Percentiles rank a stretch among this genome's conserved stretches.
Conservation (phyloP, 441 rosid genomes). For the Pelargonium australe region DNA sequence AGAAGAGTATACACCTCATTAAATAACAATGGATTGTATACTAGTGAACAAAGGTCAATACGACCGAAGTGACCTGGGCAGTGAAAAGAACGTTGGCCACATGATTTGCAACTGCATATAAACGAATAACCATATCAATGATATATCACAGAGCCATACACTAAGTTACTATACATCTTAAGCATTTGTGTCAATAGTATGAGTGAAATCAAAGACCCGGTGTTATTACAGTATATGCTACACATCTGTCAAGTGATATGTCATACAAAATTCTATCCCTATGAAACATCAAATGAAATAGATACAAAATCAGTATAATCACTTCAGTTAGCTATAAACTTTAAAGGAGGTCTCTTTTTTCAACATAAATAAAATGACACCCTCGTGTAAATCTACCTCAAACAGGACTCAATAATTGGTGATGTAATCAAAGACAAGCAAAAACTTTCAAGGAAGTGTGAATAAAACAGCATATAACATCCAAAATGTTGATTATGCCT, state of each 20-base stretch:
- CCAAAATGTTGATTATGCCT: not conserved
- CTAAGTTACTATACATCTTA: not conserved
- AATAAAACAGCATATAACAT: too few relatives aligned
- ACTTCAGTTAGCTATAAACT: not conserved
- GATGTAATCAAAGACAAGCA: too few relatives aligned
- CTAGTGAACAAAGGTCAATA: slow-evolving; percentile 63
- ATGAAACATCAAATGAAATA: not conserved
- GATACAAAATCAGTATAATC: not conserved
- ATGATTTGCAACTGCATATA: slow-evolving; percentile 66
- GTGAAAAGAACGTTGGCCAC: slow-evolving; percentile 48
- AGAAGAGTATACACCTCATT: slow-evolving; percentile 49
- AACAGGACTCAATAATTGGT: not conserved
- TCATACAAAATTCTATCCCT: not conserved
- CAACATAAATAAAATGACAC: not conserved
- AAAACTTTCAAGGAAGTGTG: too few relatives aligned
- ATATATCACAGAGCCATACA: not conserved
- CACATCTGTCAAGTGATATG: not conserved
- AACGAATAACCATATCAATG: slow-evolving; percentile 7
- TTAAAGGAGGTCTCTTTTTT: not conserved
- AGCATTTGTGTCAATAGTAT: not conserved
- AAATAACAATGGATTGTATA: slow-evolving; percentile 82
- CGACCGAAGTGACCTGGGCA: slow-evolving; percentile 98
- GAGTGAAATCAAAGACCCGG: not conserved
- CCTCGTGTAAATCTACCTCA: not conserved
- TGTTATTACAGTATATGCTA: not conserved